Conservation (phyloP, 306 rosid species). For the Gillenia trifoliata region DNA sequence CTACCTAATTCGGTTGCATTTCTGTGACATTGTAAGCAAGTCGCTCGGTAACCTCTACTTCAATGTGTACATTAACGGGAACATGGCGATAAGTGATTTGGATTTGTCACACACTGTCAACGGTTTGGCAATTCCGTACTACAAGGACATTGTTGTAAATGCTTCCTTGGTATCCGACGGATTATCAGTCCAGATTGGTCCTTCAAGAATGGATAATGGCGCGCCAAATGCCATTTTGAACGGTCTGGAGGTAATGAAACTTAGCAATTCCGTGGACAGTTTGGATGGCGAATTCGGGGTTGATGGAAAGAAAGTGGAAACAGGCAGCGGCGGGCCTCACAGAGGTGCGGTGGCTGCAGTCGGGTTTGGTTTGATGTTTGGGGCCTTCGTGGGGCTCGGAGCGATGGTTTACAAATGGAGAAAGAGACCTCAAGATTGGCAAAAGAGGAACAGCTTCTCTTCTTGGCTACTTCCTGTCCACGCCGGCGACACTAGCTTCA, state of each 20-base stretch:
- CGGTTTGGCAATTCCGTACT: constrained; percentile 33
- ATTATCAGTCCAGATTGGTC: constrained; percentile 30
- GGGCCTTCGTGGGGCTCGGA: constrained; percentile 49
- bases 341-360: constrained; percentile 44
- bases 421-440: constrained; percentile 52
- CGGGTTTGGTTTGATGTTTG: constrained; percentile 49
- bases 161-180: constrained; percentile 27
- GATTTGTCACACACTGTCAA: constrained; percentile 39
- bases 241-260: constrained; percentile 41
- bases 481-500: constrained; percentile 34
- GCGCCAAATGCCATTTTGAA: constrained; percentile 36
- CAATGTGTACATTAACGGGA: constrained; percentile 43
- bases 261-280: constrained; percentile 46
- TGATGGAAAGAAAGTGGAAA: constrained; percentile 27
- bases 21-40: constrained; percentile 44
- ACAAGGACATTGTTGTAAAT: constrained; percentile 43
- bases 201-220: constrained; percentile 21
- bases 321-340: background rate
- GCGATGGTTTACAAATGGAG: constrained; percentile 54
- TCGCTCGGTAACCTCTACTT: constrained; percentile 28
- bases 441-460: constrained; percentile 50
- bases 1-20: constrained; percentile 37
- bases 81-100: constrained; percentile 34
- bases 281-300: constrained; percentile 50
- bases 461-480: constrained; percentile 52